A percentile compares a stretch with the other conserved stretches of the same genome.
Conservation (phyloP, 257 asterid species). For the Capsicum pubescens region DNA sequence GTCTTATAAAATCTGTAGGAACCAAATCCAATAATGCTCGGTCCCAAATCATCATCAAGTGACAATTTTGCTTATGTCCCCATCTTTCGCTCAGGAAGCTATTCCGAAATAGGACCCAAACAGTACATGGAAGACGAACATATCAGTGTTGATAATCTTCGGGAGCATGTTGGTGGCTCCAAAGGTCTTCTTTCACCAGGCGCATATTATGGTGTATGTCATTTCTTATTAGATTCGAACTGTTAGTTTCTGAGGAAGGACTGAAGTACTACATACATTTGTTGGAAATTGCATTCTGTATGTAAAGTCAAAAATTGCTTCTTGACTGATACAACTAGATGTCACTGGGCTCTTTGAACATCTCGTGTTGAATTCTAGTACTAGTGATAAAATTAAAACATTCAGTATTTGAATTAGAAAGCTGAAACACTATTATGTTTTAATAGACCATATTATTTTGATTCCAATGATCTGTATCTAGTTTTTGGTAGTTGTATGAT, state of each 20-base stretch:
- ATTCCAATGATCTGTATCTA: background rate
- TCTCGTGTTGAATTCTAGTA: slow-evolving; percentile 21
- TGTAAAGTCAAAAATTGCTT: background rate
- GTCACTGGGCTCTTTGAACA: slow-evolving; percentile 13
- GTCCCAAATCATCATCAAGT: slow-evolving; percentile 47
- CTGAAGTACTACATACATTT: background rate
- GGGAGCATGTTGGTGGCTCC: slow-evolving; percentile 52
- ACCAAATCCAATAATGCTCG: slow-evolving; percentile 42
- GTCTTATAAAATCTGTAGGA: slow-evolving; percentile 46
- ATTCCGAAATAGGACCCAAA: slow-evolving; percentile 87
- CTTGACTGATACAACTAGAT: slow-evolving; percentile 1
- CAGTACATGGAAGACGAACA: slow-evolving; percentile 82
- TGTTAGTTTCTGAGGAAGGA: background rate
- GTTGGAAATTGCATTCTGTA: slow-evolving; percentile 20
- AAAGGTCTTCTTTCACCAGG: slow-evolving; percentile 56
- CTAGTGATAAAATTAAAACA: background rate
- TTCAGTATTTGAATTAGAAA: background rate
- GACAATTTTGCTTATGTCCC: slow-evolving; percentile 66
- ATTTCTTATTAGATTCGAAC: slow-evolving; percentile 30
- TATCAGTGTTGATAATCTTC: slow-evolving; percentile 76
- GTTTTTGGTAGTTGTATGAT: background rate
- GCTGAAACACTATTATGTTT: background rate
- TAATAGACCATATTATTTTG: background rate
- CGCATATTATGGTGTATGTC: slow-evolving; percentile 87
- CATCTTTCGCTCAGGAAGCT: slow-evolving; percentile 75